Conservation (phyloP, 2,329 filamentous ascomycete genomes). For the Nothopassalora personata region DNA sequence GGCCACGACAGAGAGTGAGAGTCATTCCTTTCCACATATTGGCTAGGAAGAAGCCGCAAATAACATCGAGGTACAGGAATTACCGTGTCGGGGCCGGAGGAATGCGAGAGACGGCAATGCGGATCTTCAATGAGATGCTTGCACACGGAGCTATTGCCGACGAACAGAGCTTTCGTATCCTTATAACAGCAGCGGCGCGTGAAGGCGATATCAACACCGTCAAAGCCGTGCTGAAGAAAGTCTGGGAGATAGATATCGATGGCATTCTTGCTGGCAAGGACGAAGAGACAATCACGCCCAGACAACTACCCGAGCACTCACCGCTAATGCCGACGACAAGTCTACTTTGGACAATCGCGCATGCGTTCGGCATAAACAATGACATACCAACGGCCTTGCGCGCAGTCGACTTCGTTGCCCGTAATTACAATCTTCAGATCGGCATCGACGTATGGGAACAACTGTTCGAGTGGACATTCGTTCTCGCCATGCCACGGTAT, state of each 20-base stretch:
- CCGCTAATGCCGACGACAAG: conserved; percentile 53
- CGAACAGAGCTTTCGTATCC: conserved; percentile 48
- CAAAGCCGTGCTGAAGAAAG: conserved; percentile 44
- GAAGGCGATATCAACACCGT: conserved; percentile 48
- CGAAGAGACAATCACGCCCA: conserved; percentile 32
- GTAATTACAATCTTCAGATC: conserved; percentile 55
- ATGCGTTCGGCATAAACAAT: conserved; percentile 62
- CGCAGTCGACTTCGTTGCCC: conserved; percentile 59
- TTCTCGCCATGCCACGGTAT: conserved; percentile 43
- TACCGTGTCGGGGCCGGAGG: conserved; percentile 29
- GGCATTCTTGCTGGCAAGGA: conserved; percentile 32
- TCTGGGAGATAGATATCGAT: conserved; percentile 52
- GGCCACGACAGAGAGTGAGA: conserved; percentile 37
- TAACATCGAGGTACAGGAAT: conserved; percentile 11
- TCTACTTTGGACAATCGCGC: conserved; percentile 62
- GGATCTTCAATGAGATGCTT: conserved; percentile 47
- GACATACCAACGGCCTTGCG: conserved; percentile 55
- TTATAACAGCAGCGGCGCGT: conserved; percentile 50
- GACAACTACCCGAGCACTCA: conserved; percentile 43
- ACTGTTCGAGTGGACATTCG: conserved; percentile 62
- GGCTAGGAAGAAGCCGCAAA: conserved; percentile 12
- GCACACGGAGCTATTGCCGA: conserved; percentile 41
- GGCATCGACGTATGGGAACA: conserved; percentile 57
- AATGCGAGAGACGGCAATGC: conserved; percentile 28
- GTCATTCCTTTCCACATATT: conserved; percentile 32